Base-by-base conservation (phyloP, 495 filamentous ascomycete species). In the Tricharina praecox region DNA sequence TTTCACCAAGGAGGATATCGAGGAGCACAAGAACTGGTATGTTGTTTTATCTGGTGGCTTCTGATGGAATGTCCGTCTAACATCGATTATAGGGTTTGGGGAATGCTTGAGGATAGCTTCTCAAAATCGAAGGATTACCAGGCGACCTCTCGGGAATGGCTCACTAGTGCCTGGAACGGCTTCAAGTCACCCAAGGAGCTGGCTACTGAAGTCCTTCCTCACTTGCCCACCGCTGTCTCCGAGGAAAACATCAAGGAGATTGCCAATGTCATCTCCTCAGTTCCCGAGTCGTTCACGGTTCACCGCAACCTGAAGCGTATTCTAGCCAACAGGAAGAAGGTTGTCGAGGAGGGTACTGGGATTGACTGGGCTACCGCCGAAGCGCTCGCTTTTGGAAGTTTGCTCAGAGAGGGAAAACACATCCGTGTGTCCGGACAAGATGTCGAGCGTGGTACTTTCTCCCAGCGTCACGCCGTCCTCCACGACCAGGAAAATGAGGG, bases 161-260 rank as follows among this genome's bases (percentile, higher is more conserved):
- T 93, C 53, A 93, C 90, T 4, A 93, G 85, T 42, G 92, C 90
- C 47, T 97, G 90, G 90, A 93, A 97, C 67, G 87, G 73, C 28
- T 97, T 97, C 76, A 96, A 95, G 72, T 90, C 85, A 24, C 90
- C 90, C 58, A 97, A 95, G 69, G 90, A 97, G 67, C 68, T 97
- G 45, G 88, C 88, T 33, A 86, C 79, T 15, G 90, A 97, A 69
- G 79, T 96, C 45, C 70, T 97, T 44, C 86, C 92, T 43, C 90
- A 97, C 69, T 75, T 83, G 48, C 78, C 85, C 3, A 97, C 90
- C 10, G 82, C 80, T 19, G 77, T 96, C 25, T 74, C 77, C 15
- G 53, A 59, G 45, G 72, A 78, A 50, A 76, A 70, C 10, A 67
- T 96, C 40, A 73, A 79, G 60, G 76, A 83, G 65, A 84, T 96